Evolutionary conservation across 208 protist species (phyloP), one percentile per base, ranked within the genome.

Genomic region (Trypanosoma mega): DNA sequence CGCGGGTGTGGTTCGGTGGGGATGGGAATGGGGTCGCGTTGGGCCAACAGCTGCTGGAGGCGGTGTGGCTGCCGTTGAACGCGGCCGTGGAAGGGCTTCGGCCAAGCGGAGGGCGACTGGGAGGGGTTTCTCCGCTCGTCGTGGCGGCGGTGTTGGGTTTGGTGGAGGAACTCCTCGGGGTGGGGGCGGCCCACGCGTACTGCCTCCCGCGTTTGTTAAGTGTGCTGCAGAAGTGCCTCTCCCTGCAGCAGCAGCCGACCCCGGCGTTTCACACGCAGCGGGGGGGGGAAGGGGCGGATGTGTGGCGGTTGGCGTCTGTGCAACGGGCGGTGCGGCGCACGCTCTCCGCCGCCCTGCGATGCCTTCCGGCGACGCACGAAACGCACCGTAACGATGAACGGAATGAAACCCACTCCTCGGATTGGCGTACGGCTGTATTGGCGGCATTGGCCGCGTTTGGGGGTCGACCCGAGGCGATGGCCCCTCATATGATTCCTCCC

Each of bases 291-390:
- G 53, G 36, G 18, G 37, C 53, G 14, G 83, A 90, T 57, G 54
- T 81, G 23, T 72, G 82, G 24, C 75, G 73, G 24, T 51, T 65
- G 4, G 75, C 78, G 36, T 54, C 58, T 45, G 72, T 78, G 2
- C 81, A 89, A 51, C 73, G 67, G 14, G 72, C 72, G 1, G 36
- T 92, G 51, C 85, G 80, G 47, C 76, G 78, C 2, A 53, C 86
- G 46, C 62, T 92, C 9, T 89, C 78, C 31, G 74, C 80, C 2
- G 72, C 70, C 11, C 53, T 50, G n/a, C 23, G n/a, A n/a, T n/a
- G n/a, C n/a, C n/a, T n/a, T n/a, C n/a, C n/a, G n/a, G n/a, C n/a
- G n/a, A n/a, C n/a, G n/a, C n/a, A n/a, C n/a, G n/a, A n/a, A n/a
- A n/a, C n/a, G n/a, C n/a, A n/a, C n/a, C n/a, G n/a, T n/a, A n/a